Percentiles rank a stretch among this genome's conserved stretches.
These are phyloP conservation scores for Sindora glabra DNA, from an alignment of 306 rosid genomes.

Conservation along the genomic window DNA sequence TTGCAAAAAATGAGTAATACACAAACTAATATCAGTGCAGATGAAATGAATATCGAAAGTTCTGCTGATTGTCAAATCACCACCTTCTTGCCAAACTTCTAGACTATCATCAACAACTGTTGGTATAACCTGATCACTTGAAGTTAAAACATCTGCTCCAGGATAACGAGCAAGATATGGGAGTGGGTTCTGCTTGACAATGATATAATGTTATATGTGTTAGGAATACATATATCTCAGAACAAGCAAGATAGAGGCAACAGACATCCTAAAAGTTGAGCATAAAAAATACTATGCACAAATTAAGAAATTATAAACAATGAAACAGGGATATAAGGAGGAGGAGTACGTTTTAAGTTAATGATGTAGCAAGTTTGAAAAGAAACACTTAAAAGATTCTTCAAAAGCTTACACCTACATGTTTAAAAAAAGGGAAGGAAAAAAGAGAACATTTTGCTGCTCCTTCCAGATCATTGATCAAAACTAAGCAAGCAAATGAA, in stretches of 20 bases:
- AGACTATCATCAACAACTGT: constrained; percentile 86
- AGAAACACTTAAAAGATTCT: background rate
- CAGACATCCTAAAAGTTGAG: background rate
- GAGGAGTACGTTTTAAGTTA: too few species aligned
- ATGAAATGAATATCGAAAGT: background rate
- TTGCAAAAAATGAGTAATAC: background rate
- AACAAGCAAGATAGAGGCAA: background rate
- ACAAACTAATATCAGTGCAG: background rate
- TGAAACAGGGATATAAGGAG: too few species aligned
- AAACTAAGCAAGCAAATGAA: constrained; percentile 4
- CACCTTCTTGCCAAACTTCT: constrained; percentile 81
- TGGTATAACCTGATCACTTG: constrained; percentile 88
- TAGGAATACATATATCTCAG: constrained; percentile 9
- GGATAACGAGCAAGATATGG: constrained; percentile 91
- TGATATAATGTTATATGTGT: constrained; percentile 16
- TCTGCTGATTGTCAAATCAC: constrained; percentile 17
- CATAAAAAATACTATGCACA: background rate
- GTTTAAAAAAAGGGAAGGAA: background rate
- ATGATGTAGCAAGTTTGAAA: constrained; percentile 1
- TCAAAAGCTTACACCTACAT: background rate
- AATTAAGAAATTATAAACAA: background rate
- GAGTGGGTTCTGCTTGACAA: constrained; percentile 82
- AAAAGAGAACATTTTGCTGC: constrained; percentile 1
- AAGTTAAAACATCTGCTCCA: constrained; percentile 89
- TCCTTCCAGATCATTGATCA: background rate